A percentile compares a stretch with the other conserved stretches of the same genome.
Evolutionary conservation across 495 filamentous ascomycete genomes (phyloP).

Genomic region (Immersiella caudata): DNA sequence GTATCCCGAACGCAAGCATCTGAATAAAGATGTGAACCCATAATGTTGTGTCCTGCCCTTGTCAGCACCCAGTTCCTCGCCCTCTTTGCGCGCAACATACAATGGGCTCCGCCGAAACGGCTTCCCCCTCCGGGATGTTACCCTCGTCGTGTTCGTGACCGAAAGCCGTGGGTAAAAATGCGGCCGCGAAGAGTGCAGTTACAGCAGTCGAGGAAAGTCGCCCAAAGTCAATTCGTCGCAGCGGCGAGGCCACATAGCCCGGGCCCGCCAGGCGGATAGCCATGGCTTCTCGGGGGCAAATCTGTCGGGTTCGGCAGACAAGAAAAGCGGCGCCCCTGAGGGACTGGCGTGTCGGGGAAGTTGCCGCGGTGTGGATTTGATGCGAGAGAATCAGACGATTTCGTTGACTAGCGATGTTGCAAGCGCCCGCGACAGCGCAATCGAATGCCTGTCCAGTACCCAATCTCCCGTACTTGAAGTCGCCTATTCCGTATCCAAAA

Average conservation of each 20-base stretch:
- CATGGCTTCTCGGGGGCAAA: conserved; percentile 20
- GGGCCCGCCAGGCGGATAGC: conserved; percentile 10
- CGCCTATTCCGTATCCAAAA: background rate
- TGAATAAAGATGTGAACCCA: conserved; percentile 95
- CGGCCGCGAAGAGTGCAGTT: conserved; percentile 25
- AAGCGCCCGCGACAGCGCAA: conserved; percentile 18
- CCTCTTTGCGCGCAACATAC: conserved; percentile 54
- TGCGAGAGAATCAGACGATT: background rate
- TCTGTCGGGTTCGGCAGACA: conserved; percentile 11
- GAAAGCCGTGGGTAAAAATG: conserved; percentile 43
- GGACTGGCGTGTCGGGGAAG: conserved; percentile 6
- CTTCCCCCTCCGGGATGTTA: conserved; percentile 73
- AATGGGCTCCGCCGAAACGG: conserved; percentile 81
- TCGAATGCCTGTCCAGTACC: conserved; percentile 21
- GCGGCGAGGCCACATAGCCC: conserved; percentile 15
- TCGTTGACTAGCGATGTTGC: background rate
- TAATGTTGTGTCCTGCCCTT: conserved; percentile 72
- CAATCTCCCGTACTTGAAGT: background rate
- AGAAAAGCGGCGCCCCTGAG: conserved; percentile 6
- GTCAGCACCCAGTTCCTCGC: conserved; percentile 24
- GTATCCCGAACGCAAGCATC: conserved; percentile 80
- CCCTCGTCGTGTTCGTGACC: conserved; percentile 78
- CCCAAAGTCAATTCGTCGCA: conserved; percentile 12
- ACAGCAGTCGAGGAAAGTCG: conserved; percentile 21
- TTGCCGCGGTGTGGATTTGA: background rate